Evolutionary conservation across 2,329 filamentous ascomycete genomes (phyloP), one percentile per base, ranked within the genome.

Genomic region (Cucurbitaria berberidis): DNA sequence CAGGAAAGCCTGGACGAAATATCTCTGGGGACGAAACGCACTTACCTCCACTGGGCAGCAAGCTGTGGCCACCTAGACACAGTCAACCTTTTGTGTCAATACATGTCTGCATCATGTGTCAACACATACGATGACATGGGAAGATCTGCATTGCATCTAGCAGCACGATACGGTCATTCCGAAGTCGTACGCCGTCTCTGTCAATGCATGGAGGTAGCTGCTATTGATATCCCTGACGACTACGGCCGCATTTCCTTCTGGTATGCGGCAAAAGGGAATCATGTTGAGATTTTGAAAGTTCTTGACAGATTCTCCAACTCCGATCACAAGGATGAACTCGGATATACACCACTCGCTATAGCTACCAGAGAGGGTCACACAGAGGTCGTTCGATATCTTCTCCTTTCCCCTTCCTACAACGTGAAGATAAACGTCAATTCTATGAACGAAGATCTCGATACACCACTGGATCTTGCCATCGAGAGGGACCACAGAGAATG

Each of bases 31-130:
- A 35, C 30, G 15, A 4, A n/a, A 3, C 44, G 44, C 7, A 46
- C 19, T 26, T 46, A 22, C n/a, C 21, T 46, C 8, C 44, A 46
- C n/a, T 46, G 44, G 44, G 44, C 44, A 11, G 44, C 34, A 29
- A 16, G 32, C 44, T 46, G 16, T 29, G 44, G 44, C 15, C 32
- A 46, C 39, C 19, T 24, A n/a, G 42, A 27, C 16, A 34, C 21
- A 6, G 34, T 39, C 9, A 10, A 11, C 9, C 16, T 18, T 10
- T 13, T 38, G 8, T 39, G 35, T 39, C 21, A 13, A 21, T 10
- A 4, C 5, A 10, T 39, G 35, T 15, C 21, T 18, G 18, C 16
- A 3, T 10, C 35, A 34, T 6, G 22, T 3, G 15, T 39, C 35
- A 22, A 11, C 21, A 24, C 18, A 24, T 24, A 24, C 18, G 35